Conservation (phyloP, 129 eudicot genomes). For the Glebionis coronaria region DNA sequence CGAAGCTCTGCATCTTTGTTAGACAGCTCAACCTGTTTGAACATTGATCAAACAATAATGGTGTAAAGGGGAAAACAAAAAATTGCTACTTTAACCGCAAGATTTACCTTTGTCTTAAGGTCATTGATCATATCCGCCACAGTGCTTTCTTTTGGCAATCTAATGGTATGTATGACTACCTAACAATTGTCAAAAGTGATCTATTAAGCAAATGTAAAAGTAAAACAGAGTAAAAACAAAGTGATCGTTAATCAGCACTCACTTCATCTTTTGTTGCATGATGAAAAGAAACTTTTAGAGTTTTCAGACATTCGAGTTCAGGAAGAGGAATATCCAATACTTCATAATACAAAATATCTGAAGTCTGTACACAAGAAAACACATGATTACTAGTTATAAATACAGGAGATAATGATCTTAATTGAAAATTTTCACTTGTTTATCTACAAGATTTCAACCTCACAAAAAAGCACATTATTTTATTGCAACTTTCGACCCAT, state of each 20-base stretch:
- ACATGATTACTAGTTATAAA: neutral
- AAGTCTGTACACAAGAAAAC: conserved; percentile 36
- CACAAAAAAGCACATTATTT: no score
- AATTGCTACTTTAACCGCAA: no score
- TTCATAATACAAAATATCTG: conserved; percentile 84
- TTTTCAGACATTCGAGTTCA: conserved; percentile 74
- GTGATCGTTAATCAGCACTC: conserved; percentile 20
- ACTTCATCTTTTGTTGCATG: conserved; percentile 78
- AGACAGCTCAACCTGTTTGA: conserved; percentile 70
- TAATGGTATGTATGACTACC: conserved; percentile 64
- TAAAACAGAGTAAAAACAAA: neutral
- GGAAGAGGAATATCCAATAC: conserved; percentile 86
- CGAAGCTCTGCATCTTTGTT: conserved; percentile 73
- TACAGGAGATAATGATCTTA: neutral
- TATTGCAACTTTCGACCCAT: no score
- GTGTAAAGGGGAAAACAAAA: no score
- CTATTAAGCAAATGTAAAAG: neutral
- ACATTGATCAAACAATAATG: neutral
- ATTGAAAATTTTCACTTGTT: no score
- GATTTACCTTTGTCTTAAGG: conserved; percentile 41
- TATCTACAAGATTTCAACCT: no score
- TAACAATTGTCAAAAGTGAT: conserved; percentile 24
- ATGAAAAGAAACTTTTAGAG: conserved; percentile 78
- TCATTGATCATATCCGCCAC: conserved; percentile 78
- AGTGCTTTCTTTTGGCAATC: conserved; percentile 77